Percentiles rank a stretch among this genome's conserved stretches.
phyloP scores from a whole-genome alignment of 768 basidiomycete species.

The Pholiota conissans region DNA sequence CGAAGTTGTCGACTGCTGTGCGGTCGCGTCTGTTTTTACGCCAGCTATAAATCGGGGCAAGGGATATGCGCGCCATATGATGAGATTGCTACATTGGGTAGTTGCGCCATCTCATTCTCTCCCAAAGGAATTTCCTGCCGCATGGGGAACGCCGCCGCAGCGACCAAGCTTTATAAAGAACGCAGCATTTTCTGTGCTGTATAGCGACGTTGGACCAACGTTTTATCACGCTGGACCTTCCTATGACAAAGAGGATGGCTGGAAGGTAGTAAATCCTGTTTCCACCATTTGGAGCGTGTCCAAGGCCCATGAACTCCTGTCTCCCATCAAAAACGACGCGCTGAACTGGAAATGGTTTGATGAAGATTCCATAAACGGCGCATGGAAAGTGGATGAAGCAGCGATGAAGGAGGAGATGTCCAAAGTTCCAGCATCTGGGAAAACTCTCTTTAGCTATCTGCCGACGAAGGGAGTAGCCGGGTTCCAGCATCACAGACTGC shows the following conservation, averaged over 20 bases:
- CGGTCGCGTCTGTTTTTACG: constrained; percentile 58
- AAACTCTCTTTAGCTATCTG: constrained; percentile 20
- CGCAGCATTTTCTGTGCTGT: constrained; percentile 26
- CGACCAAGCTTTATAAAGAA: constrained; percentile 14
- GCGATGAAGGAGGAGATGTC: constrained; percentile 35
- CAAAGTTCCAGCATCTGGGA: not conserved
- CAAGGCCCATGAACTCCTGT: not conserved
- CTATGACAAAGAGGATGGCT: constrained; percentile 31
- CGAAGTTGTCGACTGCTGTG: constrained; percentile 45
- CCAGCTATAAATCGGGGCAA: constrained; percentile 46
- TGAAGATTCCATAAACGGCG: constrained; percentile 26
- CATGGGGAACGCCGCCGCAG: constrained; percentile 26
- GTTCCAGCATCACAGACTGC: constrained; percentile 25
- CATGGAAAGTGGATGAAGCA: constrained; percentile 39
- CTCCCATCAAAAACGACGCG: not conserved
- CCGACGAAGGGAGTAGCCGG: constrained; percentile 27
- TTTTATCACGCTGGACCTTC: constrained; percentile 27
- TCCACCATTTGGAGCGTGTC: constrained; percentile 39
- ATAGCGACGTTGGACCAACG: constrained; percentile 25
- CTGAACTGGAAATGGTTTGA: constrained; percentile 28
- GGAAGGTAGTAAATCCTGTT: constrained; percentile 33
- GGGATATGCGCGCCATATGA: constrained; percentile 64
- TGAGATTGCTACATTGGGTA: constrained; percentile 56
- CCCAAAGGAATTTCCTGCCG: constrained; percentile 19
- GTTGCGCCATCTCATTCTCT: constrained; percentile 21